Conservation (phyloP, 2,329 filamentous ascomycete genomes). For the Dactylellina sp. region DNA sequence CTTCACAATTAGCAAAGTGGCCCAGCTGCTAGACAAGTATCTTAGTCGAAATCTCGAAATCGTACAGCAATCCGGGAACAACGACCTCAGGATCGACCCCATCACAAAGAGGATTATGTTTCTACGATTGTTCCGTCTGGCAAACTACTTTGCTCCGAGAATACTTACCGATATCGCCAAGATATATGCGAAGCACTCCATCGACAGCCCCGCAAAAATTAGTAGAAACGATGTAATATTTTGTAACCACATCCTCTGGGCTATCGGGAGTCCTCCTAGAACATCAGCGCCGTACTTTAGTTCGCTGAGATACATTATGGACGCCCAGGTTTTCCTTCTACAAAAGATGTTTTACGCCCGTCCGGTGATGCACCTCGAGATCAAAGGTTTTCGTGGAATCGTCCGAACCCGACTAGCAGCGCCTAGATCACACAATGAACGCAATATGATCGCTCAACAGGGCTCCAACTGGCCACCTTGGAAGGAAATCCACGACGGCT, state of each 20-base stretch:
- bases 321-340: slow-evolving; percentile 42
- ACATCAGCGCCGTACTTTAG: slow-evolving; percentile 25
- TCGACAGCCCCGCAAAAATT: slow-evolving; percentile 37
- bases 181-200: slow-evolving; percentile 48
- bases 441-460: slow-evolving; percentile 41
- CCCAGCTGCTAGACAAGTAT: slow-evolving; percentile 25
- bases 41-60: slow-evolving; percentile 39
- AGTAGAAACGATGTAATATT: slow-evolving; percentile 45
- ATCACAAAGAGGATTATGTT: slow-evolving; percentile 52
- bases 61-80: slow-evolving; percentile 3
- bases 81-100: slow-evolving; percentile 20
- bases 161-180: slow-evolving; percentile 26
- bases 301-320: slow-evolving; percentile 46
- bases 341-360: slow-evolving; percentile 45
- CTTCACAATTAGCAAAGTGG: slow-evolving; percentile 24
- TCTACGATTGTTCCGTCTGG: slow-evolving; percentile 38
- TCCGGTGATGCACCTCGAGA: slow-evolving; percentile 48
- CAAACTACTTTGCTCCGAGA: slow-evolving; percentile 45
- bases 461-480: slow-evolving; percentile 59
- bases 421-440: slow-evolving; percentile 25
- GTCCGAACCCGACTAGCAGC: slow-evolving; percentile 46
- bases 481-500: slow-evolving; percentile 57
- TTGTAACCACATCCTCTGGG: slow-evolving; percentile 48
- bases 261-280: slow-evolving; percentile 36
- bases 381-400: slow-evolving; percentile 49